phyloP scores from a whole-genome alignment of 2,329 filamentous ascomycete species.

The Dactylellina cionopaga region DNA sequence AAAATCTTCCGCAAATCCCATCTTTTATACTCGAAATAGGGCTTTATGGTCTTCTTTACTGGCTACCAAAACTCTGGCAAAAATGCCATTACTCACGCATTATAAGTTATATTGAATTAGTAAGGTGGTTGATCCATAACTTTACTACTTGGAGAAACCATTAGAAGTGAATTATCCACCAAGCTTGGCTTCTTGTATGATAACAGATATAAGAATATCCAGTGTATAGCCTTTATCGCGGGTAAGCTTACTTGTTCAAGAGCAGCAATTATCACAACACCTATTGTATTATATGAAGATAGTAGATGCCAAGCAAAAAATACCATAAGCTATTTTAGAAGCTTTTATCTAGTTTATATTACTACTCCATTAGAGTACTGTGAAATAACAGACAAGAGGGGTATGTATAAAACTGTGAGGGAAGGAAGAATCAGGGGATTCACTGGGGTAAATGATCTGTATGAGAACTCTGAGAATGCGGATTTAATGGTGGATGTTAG shows the following conservation, averaged over 20 bases:
- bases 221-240: slow-evolving; percentile 94
- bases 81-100: slow-evolving; percentile 91
- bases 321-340: slow-evolving; percentile 84
- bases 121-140: slow-evolving; percentile 94
- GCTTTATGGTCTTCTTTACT: slow-evolving; percentile 97
- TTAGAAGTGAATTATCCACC: slow-evolving; percentile 89
- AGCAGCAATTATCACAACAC: slow-evolving; percentile 92
- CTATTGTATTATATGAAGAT: slow-evolving; percentile 90
- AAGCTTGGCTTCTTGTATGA: slow-evolving; percentile 94
- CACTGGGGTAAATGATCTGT: slow-evolving; percentile 97
- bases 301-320: slow-evolving; percentile 81
- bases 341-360: slow-evolving; percentile 95
- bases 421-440: slow-evolving; percentile 95
- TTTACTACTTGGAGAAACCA: slow-evolving; percentile 92
- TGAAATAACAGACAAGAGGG: slow-evolving; percentile 93
- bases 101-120: slow-evolving; percentile 98
- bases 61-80: slow-evolving; percentile 97
- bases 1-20: slow-evolving; percentile 95
- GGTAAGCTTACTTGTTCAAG: slow-evolving; percentile 92
- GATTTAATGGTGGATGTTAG: slow-evolving; percentile 85
- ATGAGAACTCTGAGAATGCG: slow-evolving; percentile 83
- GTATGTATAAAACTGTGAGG: slow-evolving; percentile 85
- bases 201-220: slow-evolving; percentile 94
- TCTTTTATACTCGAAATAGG: slow-evolving; percentile 87
- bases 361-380: slow-evolving; percentile 90